Evolutionary conservation across 225 moss, liverwort and hornwort genomes (phyloP).

Genomic region (Anthoceros angustus): DNA sequence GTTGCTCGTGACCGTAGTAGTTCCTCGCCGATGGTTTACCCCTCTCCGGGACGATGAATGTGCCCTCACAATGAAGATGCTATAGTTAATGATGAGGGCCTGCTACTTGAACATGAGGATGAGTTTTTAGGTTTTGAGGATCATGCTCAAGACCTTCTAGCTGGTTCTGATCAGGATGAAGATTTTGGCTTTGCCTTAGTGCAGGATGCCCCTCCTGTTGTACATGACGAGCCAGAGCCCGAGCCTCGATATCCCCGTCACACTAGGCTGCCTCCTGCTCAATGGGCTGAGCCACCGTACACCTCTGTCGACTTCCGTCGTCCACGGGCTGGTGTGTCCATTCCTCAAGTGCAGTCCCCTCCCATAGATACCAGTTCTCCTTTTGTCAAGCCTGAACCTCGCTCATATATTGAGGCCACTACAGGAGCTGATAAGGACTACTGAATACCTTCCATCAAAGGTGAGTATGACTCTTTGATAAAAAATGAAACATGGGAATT

Average conservation of each 20-base stretch:
- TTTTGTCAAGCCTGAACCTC: background rate
- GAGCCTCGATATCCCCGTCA: background rate
- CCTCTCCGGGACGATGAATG: background rate
- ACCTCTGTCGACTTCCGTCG: no score
- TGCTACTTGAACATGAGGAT: background rate
- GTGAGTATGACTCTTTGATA: no score
- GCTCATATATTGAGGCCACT: background rate
- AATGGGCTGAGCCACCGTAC: background rate
- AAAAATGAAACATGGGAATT: no score
- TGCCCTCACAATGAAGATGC: background rate
- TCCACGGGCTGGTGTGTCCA: background rate
- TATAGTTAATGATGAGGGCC: background rate
- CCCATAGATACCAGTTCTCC: background rate
- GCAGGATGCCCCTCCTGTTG: background rate
- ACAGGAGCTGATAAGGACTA: background rate
- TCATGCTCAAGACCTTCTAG: background rate
- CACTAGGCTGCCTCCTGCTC: background rate
- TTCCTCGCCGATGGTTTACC: background rate
- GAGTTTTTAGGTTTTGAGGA: no score
- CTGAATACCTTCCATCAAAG: background rate
- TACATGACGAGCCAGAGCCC: background rate
- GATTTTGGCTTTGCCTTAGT: background rate
- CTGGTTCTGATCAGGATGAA: background rate
- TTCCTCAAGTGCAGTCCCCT: background rate
- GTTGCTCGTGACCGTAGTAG: background rate